Percentiles rank a stretch among this genome's conserved stretches.
These are phyloP conservation scores for Boletus rubroflammeus DNA, from an alignment of 768 basidiomycete species.

Conservation along the genomic window DNA sequence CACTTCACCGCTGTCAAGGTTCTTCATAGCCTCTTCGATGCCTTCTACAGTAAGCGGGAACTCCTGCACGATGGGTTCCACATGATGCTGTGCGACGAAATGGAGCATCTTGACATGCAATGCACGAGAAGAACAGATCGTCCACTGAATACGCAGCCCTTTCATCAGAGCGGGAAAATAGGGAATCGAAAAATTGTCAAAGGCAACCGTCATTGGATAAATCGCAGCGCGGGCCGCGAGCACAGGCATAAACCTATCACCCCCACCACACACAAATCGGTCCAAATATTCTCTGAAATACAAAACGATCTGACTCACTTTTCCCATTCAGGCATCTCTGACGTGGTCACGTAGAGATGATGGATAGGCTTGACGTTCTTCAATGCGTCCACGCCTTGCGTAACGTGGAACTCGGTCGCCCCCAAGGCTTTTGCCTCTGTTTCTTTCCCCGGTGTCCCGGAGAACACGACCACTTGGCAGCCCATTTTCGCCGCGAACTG, in stretches of 20 bases:
- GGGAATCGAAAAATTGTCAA: conserved; percentile 13
- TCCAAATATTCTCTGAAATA: not conserved
- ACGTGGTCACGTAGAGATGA: not conserved
- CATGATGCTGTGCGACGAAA: conserved; percentile 22
- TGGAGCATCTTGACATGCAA: conserved; percentile 23
- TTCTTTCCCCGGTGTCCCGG: conserved; percentile 19
- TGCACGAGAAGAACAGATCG: not conserved
- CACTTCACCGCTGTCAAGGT: conserved; percentile 5
- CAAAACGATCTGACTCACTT: not conserved
- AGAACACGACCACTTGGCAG: conserved; percentile 28
- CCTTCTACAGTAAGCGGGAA: conserved; percentile 27
- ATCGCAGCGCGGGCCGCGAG: conserved; percentile 15
- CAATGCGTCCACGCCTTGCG: not conserved
- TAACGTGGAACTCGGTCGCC: conserved; percentile 25
- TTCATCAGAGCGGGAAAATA: conserved; percentile 8
- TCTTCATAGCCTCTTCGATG: conserved; percentile 10
- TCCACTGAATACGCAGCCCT: conserved; percentile 12
- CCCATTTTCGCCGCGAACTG: conserved; percentile 32
- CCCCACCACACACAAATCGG: not conserved
- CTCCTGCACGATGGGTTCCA: conserved; percentile 23
- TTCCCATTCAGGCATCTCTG: conserved; percentile 11
- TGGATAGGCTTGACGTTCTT: not conserved
- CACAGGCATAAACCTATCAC: conserved; percentile 11
- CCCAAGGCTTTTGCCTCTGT: conserved; percentile 25
- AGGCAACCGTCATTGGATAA: conserved; percentile 18